Evolutionary conservation across 768 basidiomycete species (phyloP), one percentile per base, ranked within the genome.

Genomic region (Naganishia antarctica): DNA sequence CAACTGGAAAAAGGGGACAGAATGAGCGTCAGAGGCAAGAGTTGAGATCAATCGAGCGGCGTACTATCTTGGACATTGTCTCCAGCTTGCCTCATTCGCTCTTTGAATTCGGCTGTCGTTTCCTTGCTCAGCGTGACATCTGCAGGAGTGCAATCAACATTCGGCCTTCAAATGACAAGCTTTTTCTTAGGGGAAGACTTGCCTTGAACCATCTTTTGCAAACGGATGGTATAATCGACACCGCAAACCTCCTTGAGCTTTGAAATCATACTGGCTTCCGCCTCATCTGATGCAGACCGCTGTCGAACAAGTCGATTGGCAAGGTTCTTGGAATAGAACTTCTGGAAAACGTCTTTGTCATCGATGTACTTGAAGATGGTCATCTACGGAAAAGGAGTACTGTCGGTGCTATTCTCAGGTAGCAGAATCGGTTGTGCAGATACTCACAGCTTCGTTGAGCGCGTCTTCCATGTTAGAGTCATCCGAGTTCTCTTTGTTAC

Each of bases 341-440:
- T 89, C 74, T 94, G 92, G 85, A 97, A 99, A 13, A 98, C 90
- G 69, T 99, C 94, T 81, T 96, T 96, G 82, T 98, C 93, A 75
- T 93, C 91, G 71, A 97, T 88, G 79, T 96, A 98, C 76, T 92
- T 92, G 88, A 99, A 96, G 51, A 98, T 80, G 15, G 90, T 83
- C 92, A 97, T 96, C 94, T 98, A 73, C 1, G n/a, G n/a, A n/a
- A n/a, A n/a, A n/a, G n/a, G n/a, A n/a, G n/a, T n/a, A n/a, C n/a
- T n/a, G n/a, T n/a, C n/a, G n/a, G n/a, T n/a, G n/a, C n/a, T n/a
- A n/a, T n/a, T n/a, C n/a, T n/a, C n/a, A n/a, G n/a, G n/a, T n/a
- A n/a, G n/a, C n/a, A n/a, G n/a, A n/a, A n/a, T n/a, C n/a, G 28
- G 11, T 26, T 21, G 29, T 18, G 0, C 44, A 13, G 26, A 16